Evolutionary conservation across 1,284 basidiomycete species (phyloP), one percentile per base, ranked within the genome.

Genomic region (Dichomitus squalens): DNA sequence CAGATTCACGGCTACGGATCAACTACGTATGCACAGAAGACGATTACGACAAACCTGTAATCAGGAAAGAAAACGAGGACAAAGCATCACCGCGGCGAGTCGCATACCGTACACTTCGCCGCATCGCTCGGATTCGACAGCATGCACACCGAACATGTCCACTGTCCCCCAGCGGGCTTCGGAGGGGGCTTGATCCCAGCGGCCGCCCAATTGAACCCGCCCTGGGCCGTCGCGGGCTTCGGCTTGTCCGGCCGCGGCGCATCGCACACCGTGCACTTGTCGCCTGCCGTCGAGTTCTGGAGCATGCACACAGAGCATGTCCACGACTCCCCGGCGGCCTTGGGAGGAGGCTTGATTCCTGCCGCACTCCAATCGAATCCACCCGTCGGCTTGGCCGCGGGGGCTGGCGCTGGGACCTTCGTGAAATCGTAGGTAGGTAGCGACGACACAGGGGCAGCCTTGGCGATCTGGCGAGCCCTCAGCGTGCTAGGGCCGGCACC

Each of bases 341-440:
- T 69, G 25, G 71, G 23, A 4, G 80, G 77, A 5, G 69, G 68
- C 60, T 74, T 75, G 61, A 82, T 55, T 6, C 83, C 83, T 12
- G 79, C 81, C 18, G 81, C 82, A 3, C 70, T 70, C 76, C 77
- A 79, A 60, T 80, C 72, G 61, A 79, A 79, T 40, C 70, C 72
- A 14, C 50, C 52, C 3, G 52, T 34, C 4, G 49, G 43, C 16
- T 51, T 43, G 9, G 56, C 5, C 6, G 57, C 44, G n/a, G 55
- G 14, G 4, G 56, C 51, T 0, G 65, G 64, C 11, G 62, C 53
- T 7, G 58, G 51, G 11, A 36, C 40, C n/a, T 65, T 41, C 16
- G 62, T 72, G 53, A 88, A 78, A 35, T 80, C 75, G 46, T 74
- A 79, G 6, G 65, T 68, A 2, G 83, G 78, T 2, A 83, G 70